Percentiles rank a stretch among this genome's conserved stretches.
These are phyloP conservation scores for Ilyonectria sp. DNA, from an alignment of 2,329 filamentous ascomycete species.

Conservation along the genomic window DNA sequence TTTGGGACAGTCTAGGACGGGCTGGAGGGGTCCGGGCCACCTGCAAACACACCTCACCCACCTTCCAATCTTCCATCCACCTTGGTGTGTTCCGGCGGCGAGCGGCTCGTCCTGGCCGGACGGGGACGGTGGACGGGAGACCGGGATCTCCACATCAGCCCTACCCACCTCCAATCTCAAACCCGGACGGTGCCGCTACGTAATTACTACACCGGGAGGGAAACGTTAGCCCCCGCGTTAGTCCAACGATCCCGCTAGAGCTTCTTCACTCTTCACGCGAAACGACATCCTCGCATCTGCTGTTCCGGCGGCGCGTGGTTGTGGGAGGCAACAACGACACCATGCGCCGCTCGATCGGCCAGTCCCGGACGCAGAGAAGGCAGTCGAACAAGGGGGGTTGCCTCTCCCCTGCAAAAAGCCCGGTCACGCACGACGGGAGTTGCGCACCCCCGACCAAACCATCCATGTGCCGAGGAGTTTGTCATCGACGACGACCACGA, in stretches of 20 bases:
- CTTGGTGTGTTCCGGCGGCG: conserved; percentile 17
- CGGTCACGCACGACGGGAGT: conserved; percentile 42
- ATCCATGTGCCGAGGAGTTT: conserved; percentile 44
- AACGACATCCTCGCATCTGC: conserved; percentile 8
- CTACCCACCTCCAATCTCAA: conserved; percentile 28
- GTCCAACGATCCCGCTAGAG: conserved; percentile 27
- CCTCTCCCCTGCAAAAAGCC: conserved; percentile 20
- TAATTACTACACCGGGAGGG: conserved; percentile 25
- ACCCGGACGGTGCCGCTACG: conserved; percentile 23
- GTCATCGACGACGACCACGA: conserved; percentile 36
- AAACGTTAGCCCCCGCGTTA: conserved; percentile 31
- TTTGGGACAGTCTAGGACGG: conserved; percentile 3
- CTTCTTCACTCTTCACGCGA: conserved; percentile 17
- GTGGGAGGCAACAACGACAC: background rate
- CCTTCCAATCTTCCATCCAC: conserved; percentile 15
- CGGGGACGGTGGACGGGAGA: conserved; percentile 23
- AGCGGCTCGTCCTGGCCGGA: conserved; percentile 23
- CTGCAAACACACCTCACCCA: conserved; percentile 21
- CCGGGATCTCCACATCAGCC: conserved; percentile 36
- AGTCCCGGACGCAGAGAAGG: conserved; percentile 43
- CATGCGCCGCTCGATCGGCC: conserved; percentile 28
- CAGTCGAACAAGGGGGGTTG: conserved; percentile 39
- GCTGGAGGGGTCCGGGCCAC: conserved; percentile 9
- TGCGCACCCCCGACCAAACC: conserved; percentile 35
- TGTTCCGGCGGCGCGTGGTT: background rate